phyloP scores from a whole-genome alignment of 306 rosid genomes.

The Quercus aquifolioides region DNA sequence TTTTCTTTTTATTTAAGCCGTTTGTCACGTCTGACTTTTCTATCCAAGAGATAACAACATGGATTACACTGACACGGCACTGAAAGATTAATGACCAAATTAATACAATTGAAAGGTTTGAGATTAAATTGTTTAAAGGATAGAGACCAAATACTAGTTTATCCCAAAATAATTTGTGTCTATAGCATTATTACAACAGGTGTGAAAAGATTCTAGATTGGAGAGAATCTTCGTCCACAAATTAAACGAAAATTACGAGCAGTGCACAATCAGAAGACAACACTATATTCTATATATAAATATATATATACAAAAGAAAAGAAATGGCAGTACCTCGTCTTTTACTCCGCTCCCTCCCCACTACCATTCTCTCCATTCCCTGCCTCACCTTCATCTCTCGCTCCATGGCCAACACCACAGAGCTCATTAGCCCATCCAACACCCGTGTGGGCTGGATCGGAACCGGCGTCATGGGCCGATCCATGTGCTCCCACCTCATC shows the following conservation, averaged over 20 bases:
- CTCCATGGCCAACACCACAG: constrained; percentile 50
- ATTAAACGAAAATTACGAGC: neutral
- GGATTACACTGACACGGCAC: rapidly evolving
- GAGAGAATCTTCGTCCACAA: neutral
- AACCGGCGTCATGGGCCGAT: constrained; percentile 91
- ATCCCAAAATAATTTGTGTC: too few species aligned
- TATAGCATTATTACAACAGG: too few species aligned
- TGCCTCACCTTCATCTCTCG: constrained; percentile 13
- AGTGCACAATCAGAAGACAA: neutral
- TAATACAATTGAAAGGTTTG: rapidly evolving
- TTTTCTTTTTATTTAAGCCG: too few species aligned
- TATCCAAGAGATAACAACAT: too few species aligned
- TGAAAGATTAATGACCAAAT: too few species aligned
- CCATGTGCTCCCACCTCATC: constrained; percentile 82
- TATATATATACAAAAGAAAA: neutral
- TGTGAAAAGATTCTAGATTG: too few species aligned
- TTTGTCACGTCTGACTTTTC: rapidly evolving
- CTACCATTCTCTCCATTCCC: constrained; percentile 17
- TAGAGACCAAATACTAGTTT: too few species aligned
- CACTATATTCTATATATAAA: neutral
- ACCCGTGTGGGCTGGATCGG: constrained; percentile 97
- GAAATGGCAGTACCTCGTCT: constrained; percentile 15
- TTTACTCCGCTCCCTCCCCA: neutral
- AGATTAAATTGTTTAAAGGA: rapidly evolving
- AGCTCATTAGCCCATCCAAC: constrained; percentile 51